Conservation (phyloP, 495 filamentous ascomycete genomes). For the Xylaria curta region DNA sequence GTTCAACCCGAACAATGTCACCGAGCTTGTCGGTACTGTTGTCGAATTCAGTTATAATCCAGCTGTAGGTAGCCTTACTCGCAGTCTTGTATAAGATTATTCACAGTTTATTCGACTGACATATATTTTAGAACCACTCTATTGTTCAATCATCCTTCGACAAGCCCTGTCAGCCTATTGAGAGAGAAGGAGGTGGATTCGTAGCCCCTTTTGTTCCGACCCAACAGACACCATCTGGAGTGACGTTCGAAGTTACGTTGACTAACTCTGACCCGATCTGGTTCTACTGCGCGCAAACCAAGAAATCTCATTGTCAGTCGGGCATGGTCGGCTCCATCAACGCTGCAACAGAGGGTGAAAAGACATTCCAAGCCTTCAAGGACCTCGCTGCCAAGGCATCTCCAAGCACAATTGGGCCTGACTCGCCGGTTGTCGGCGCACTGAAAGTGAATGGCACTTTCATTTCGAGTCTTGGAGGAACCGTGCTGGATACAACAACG, state of each 20-base stretch:
- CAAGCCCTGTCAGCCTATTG: slow-evolving; percentile 48
- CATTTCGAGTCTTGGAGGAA: slow-evolving; percentile 36
- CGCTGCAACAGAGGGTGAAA: slow-evolving; percentile 39
- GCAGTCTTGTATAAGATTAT: slow-evolving; percentile 2
- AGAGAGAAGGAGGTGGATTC: slow-evolving; percentile 40
- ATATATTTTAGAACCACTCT: slow-evolving; percentile 43
- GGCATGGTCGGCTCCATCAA: slow-evolving; percentile 55
- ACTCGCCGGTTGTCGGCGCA: slow-evolving; percentile 44
- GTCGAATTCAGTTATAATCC: slow-evolving; percentile 50
- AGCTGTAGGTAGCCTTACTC: slow-evolving; percentile 18
- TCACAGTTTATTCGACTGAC: slow-evolving; percentile 1
- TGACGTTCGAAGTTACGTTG: slow-evolving; percentile 53
- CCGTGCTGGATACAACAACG: slow-evolving; percentile 34
- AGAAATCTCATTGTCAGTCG: slow-evolving; percentile 49
- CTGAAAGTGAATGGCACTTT: slow-evolving; percentile 46
- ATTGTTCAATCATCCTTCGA: slow-evolving; percentile 50
- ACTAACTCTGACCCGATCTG: slow-evolving; percentile 58
- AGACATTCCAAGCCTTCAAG: slow-evolving; percentile 49
- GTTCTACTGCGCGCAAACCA: slow-evolving; percentile 64
- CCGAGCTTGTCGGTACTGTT: slow-evolving; percentile 42
- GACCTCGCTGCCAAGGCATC: slow-evolving; percentile 43
- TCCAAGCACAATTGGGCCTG: slow-evolving; percentile 46
- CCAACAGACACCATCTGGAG: slow-evolving; percentile 37
- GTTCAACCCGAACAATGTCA: slow-evolving; percentile 48
- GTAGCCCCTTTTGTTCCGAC: slow-evolving; percentile 54